Conservation (phyloP, 2,329 filamentous ascomycete species). For the Boeremia exigua region DNA sequence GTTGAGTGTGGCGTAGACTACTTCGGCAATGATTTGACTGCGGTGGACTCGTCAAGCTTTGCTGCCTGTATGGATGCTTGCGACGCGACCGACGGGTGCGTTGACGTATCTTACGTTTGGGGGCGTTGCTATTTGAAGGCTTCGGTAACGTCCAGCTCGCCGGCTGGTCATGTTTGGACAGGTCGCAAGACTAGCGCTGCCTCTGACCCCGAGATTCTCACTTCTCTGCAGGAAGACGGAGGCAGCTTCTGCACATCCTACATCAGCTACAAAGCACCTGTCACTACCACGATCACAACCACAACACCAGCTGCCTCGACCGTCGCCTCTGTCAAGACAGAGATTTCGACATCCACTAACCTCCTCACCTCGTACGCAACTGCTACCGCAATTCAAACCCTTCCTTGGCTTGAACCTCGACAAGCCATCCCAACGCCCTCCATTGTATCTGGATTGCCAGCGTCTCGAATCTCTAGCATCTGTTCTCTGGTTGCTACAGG, state of each 20-base stretch:
- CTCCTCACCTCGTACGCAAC: not conserved
- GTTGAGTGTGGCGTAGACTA: not conserved
- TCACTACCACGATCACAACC: not conserved
- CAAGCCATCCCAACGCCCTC: not conserved
- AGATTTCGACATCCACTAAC: not conserved
- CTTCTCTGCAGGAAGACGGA: not conserved
- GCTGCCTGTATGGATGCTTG: conserved; percentile 1
- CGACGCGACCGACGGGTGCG: not conserved
- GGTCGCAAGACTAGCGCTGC: not conserved
- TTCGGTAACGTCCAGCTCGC: not conserved
- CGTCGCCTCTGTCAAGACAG: not conserved
- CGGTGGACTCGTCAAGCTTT: not conserved
- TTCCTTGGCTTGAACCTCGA: not conserved
- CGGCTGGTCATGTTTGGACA: conserved; percentile 4
- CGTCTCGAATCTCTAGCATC: not conserved
- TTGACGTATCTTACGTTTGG: conserved; percentile 1
- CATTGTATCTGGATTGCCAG: not conserved
- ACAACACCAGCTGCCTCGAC: not conserved
- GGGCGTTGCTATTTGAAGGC: conserved; percentile 7
- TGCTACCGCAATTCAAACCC: not conserved
- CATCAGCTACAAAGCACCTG: not conserved
- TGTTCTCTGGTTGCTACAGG: conserved; percentile 1
- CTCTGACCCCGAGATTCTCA: not conserved
- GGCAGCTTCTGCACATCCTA: conserved; percentile 2
- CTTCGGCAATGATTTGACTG: not conserved